Base-by-base conservation (phyloP, 2,329 filamentous ascomycete genomes). In the Paramyrothecium sp. region DNA sequence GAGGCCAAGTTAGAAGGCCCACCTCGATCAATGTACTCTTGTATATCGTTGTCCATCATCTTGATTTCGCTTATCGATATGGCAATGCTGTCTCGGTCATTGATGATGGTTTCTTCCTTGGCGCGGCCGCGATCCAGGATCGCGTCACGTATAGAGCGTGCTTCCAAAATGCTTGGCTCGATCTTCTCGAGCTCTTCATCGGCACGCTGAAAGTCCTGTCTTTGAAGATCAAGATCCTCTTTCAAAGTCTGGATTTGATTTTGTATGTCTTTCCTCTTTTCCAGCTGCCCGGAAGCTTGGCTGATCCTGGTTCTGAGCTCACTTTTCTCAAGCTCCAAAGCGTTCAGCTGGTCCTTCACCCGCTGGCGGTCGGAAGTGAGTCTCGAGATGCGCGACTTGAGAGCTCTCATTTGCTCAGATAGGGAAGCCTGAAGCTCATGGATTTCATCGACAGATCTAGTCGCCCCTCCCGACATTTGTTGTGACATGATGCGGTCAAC, bases 381-480 rank as follows among this genome's bases (percentile, higher is more conserved):
- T 65, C 89, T 90, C 7, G 82, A 74, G 13, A 94, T 80, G 48
- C 79, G 82, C 47, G 79, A 79, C 68, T 90, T 92, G 26, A 87
- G 75, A 21, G 76, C 75, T 55, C 88, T 85, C 62, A 87, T 81
- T 67, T 90, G 86, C 59, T 92, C 90, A 20, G 83, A 83, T 56
- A 88, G 81, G 19, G 78, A 75, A 51, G 86, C 85, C 60, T 92
- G 85, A 51, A 92, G 85, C 54, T 90, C 87, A 65, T 95, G 90
- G 54, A 98, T 92, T 63, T 95, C 90, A 55, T 96, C 90, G 7
- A 92, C 82, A 30, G 90, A 90, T 60, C 91, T 86, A 16, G 85
- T 83, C 11, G 81, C 72, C 23, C 82, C 80, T 16, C 87, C 82
- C 58, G 88, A 84, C 66, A 89, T 86, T 68, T 97, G 90, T 63